Conservation (phyloP, 345 rosid genomes). For the Linum usitatissimum region DNA sequence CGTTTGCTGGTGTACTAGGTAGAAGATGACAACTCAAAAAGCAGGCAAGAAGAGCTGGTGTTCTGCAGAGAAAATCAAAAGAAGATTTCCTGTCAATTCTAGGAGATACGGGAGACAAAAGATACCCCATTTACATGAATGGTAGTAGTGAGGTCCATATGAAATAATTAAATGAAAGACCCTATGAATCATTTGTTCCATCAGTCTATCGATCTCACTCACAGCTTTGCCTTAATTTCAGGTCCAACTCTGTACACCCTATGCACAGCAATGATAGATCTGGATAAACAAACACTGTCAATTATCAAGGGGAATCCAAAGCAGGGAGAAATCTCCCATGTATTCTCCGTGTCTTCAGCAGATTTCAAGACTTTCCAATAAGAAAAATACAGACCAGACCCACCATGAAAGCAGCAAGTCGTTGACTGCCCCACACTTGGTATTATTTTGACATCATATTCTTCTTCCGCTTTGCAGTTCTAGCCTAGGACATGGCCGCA, state of each 20-base stretch:
- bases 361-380: conserved; percentile 10
- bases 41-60: conserved; percentile 37
- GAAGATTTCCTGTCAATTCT: conserved; percentile 42
- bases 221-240: conserved; percentile 16
- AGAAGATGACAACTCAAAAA: conserved; percentile 39
- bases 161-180: background rate
- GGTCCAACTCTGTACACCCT: conserved; percentile 46
- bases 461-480: background rate
- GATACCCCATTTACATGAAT: conserved; percentile 51
- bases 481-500: conserved; percentile 68
- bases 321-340: conserved; percentile 29
- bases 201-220: background rate
- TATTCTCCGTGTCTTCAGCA: conserved; percentile 32
- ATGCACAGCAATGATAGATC: conserved; percentile 33
- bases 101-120: conserved; percentile 30
- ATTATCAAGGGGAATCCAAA: conserved; percentile 43
- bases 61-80: conserved; percentile 35
- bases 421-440: background rate
- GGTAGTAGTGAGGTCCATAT: conserved; percentile 14
- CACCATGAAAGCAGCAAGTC: background rate
- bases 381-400: background rate
- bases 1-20: conserved; percentile 17
- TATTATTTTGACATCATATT: background rate
- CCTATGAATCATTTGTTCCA: conserved; percentile 7
- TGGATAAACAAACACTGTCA: conserved; percentile 34